Percentiles rank a stretch among this genome's conserved stretches.
Evolutionary conservation across 2,329 filamentous ascomycete species (phyloP).

Genomic region (Kalmusia sp.): DNA sequence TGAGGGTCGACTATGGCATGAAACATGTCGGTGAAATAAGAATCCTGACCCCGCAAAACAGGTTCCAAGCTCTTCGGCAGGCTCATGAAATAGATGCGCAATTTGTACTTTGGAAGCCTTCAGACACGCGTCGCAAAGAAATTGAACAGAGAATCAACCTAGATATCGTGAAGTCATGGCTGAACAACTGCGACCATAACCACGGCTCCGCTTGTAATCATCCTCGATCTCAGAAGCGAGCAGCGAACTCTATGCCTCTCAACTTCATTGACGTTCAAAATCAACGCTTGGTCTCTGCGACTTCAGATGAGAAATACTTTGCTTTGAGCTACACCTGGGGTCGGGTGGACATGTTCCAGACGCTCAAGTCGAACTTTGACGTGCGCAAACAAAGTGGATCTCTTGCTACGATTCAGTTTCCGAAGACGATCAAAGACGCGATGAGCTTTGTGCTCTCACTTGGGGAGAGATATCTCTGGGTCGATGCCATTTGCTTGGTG

Average conservation of each 20-base stretch:
- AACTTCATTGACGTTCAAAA: not conserved
- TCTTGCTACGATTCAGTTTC: not conserved
- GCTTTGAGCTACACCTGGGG: conserved; percentile 3
- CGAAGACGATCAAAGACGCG: not conserved
- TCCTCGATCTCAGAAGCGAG: not conserved
- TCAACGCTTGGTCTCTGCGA: not conserved
- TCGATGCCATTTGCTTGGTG: not conserved
- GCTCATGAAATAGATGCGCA: not conserved
- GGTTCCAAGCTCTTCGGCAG: not conserved
- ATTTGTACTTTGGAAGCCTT: no score
- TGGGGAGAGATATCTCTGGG: not conserved
- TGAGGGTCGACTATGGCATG: not conserved
- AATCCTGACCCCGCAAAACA: not conserved
- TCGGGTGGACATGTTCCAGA: not conserved
- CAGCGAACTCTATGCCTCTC: not conserved
- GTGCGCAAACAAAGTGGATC: not conserved
- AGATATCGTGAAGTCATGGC: not conserved
- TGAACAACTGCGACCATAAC: not conserved
- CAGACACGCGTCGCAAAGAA: no score
- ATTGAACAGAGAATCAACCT: not conserved
- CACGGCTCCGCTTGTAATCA: not conserved
- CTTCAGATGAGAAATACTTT: conserved; percentile 1
- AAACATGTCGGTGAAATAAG: not conserved
- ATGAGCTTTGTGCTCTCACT: not conserved
- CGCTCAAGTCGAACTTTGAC: not conserved